Base-by-base conservation (phyloP, 441 rosid species). In the Populus hybrid region DNA sequence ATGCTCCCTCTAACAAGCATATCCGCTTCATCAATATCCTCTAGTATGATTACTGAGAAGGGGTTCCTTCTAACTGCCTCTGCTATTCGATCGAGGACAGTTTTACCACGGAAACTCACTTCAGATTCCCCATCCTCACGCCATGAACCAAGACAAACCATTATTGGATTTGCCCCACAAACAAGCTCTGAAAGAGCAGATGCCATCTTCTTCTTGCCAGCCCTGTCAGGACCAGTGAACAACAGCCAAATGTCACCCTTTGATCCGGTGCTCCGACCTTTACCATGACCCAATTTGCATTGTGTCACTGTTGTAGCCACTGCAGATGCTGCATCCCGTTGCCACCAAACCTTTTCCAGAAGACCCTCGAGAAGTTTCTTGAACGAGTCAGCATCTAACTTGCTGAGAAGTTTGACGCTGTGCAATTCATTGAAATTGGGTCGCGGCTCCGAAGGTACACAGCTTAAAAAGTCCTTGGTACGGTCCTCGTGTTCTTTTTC, bases 201-300 rank as follows among this genome's bases (percentile, higher is more conserved):
- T 7, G 95, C 97, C 97, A 95, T 91, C 86, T 86, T 94, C 84
- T 83, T 91, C 89, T 95, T 95, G 79, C 99, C 99, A 11, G 87
- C 78, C 80, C 87, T 82, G 78, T 95, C 99, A 2, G 99, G 97
- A 77, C 99, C 99, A 0, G 86, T 83, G 77, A 95, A 95, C 81
- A 95, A 77, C 42, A 95, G 82, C 99, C 99, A 95, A 2, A 80
- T 83, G 70, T 92, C 97, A 0, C 97, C 94, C 79, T 86, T 91
- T 1, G 95, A 78, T 72, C 84, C 88, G 3, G 78, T 76, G n/a
- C 89, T 89, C 1, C 89, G 89, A 74, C 82, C 77, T 83, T 89
- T 95, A 66, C 95, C 87, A 70, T 84, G 89, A 10, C 98, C 97
- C 70, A 87, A 75, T 86, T 87, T 94, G 84, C 93, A 88, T 76